These are phyloP conservation scores for Penicillium psychrosexuale DNA, from an alignment of 2,329 filamentous ascomycete genomes.

Conservation along the genomic window DNA sequence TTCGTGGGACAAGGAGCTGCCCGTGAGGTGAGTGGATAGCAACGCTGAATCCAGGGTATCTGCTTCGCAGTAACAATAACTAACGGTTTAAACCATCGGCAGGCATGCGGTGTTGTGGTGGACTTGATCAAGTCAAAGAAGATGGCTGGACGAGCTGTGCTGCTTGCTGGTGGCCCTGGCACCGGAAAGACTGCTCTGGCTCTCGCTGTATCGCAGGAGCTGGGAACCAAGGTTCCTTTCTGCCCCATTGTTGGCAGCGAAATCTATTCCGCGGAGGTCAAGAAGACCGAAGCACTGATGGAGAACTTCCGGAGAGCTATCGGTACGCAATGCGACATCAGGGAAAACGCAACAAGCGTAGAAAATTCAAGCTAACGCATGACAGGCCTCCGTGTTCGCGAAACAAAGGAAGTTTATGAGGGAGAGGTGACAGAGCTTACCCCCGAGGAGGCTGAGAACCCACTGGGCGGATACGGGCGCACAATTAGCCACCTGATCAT, in stretches of 20 bases:
- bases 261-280: slow-evolving; percentile 95
- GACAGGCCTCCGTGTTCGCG: slow-evolving; percentile 78
- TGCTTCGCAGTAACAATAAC: slow-evolving; percentile 8
- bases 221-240: slow-evolving; percentile 97
- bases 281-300: slow-evolving; percentile 99
- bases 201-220: slow-evolving; percentile 90
- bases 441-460: slow-evolving; percentile 96
- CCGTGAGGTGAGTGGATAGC: slow-evolving; percentile 66
- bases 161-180: slow-evolving; percentile 90
- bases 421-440: slow-evolving; percentile 97
- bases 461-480: slow-evolving; percentile 91
- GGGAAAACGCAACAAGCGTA: not conserved
- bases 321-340: slow-evolving; percentile 52
- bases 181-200: slow-evolving; percentile 97
- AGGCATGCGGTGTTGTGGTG: slow-evolving; percentile 91
- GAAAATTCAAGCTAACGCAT: slow-evolving; percentile 15
- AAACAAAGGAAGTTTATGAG: slow-evolving; percentile 99
- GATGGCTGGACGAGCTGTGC: slow-evolving; percentile 91
- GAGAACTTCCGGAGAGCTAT: slow-evolving; percentile 98
- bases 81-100: slow-evolving; percentile 34
- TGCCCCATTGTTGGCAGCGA: slow-evolving; percentile 98
- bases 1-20: slow-evolving; percentile 88
- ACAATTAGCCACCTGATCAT: slow-evolving; percentile 96
- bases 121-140: slow-evolving; percentile 95
- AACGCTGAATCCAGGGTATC: not conserved